phyloP scores from a whole-genome alignment of 768 basidiomycete species.

The Russula lepida region DNA sequence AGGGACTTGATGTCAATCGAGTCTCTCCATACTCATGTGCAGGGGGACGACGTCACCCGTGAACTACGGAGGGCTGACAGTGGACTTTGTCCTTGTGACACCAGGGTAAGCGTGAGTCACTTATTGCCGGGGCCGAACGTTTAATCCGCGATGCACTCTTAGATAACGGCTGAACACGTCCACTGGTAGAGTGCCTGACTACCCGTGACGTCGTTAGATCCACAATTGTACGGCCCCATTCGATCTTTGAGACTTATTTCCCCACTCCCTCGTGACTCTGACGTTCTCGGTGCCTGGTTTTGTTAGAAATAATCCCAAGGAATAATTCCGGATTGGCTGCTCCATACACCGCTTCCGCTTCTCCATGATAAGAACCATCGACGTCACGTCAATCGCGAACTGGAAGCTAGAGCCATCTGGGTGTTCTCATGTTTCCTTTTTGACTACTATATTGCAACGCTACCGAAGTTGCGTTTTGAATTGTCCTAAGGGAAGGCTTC shows the following conservation, averaged over 20 bases:
- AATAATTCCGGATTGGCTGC: neutral
- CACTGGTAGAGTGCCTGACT: neutral
- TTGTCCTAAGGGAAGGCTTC: neutral
- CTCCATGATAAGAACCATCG: neutral
- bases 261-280: neutral
- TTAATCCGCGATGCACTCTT: too few relatives aligned
- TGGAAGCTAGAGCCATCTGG: neutral
- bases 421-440: neutral
- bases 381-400: neutral
- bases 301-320: neutral
- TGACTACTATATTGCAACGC: too few relatives aligned
- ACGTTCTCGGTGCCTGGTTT: neutral
- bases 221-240: neutral
- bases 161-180: too few relatives aligned
- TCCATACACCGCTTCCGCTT: neutral
- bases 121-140: too few relatives aligned
- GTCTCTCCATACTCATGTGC: too few relatives aligned
- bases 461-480: neutral
- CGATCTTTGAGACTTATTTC: neutral
- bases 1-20: too few relatives aligned
- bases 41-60: too few relatives aligned
- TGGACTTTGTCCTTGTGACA: too few relatives aligned
- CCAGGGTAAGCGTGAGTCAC: too few relatives aligned
- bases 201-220: neutral
- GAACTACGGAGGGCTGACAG: too few relatives aligned